Evolutionary conservation across 345 rosid genomes (phyloP).

Genomic region (Populus euphratica): DNA sequence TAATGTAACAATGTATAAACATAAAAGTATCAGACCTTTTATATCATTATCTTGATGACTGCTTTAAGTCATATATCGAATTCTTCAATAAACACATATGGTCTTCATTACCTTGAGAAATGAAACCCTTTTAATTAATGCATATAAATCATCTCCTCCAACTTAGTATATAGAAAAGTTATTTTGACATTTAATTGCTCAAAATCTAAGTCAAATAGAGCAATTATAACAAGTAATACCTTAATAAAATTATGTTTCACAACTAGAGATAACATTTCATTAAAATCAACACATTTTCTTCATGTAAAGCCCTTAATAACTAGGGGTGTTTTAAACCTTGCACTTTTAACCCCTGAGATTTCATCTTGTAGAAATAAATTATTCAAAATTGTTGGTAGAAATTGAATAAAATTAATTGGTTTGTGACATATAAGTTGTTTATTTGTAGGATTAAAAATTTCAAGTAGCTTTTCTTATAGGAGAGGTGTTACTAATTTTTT

Average conservation of each 20-base stretch:
- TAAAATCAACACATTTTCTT: background rate
- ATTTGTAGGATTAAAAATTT: no score
- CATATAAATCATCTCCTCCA: background rate
- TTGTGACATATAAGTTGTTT: no score
- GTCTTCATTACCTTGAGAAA: background rate
- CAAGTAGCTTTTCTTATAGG: no score
- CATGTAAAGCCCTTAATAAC: background rate
- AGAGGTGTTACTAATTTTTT: no score
- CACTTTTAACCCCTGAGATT: background rate
- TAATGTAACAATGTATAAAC: background rate
- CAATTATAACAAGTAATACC: background rate
- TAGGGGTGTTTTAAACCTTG: background rate
- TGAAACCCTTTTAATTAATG: background rate
- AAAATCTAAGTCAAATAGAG: background rate
- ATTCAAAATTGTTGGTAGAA: no score
- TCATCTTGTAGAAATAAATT: background rate
- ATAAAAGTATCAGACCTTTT: background rate
- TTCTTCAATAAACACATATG: background rate
- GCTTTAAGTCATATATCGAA: background rate
- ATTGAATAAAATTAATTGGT: no score
- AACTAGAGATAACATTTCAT: background rate
- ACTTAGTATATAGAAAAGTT: background rate
- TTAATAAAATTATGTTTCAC: background rate
- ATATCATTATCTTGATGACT: background rate
- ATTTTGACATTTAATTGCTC: no score